phyloP scores from a whole-genome alignment of 495 filamentous ascomycete species.

The Aspergillus ostianus region DNA sequence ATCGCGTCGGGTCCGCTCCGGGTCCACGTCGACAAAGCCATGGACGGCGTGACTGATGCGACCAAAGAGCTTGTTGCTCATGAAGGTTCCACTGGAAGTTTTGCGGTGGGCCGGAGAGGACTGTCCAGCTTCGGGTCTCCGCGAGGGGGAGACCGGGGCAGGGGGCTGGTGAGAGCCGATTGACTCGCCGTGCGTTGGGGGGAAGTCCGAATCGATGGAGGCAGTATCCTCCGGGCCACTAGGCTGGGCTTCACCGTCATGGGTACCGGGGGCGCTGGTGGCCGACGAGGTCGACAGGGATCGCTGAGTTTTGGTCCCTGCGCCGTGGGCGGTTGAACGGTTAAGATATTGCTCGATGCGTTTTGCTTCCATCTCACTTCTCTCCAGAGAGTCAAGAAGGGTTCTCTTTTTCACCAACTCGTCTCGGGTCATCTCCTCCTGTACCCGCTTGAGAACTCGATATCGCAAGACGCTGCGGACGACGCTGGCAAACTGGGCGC shows the following conservation, averaged over 20 bases:
- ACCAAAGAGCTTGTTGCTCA: conserved; percentile 91
- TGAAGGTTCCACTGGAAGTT: conserved; percentile 72
- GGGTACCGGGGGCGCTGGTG: conserved; percentile 44
- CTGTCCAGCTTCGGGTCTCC: conserved; percentile 31
- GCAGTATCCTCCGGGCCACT: conserved; percentile 63
- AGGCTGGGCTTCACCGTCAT: conserved; percentile 39
- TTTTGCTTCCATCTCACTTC: conserved; percentile 85
- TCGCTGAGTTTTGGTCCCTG: conserved; percentile 54
- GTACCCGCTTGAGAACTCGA: conserved; percentile 85
- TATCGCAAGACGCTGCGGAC: conserved; percentile 86
- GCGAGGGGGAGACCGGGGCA: conserved; percentile 36
- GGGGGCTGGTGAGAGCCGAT: conserved; percentile 59
- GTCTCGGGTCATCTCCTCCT: conserved; percentile 95
- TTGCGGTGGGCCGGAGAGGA: conserved; percentile 60
- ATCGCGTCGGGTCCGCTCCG: conserved; percentile 86
- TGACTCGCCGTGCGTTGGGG: conserved; percentile 76
- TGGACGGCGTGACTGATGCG: conserved; percentile 91
- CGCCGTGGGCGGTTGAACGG: conserved; percentile 52
- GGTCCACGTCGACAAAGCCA: conserved; percentile 93
- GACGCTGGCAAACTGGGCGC: conserved; percentile 93
- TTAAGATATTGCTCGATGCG: conserved; percentile 89
- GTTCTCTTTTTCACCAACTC: conserved; percentile 79
- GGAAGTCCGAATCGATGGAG: conserved; percentile 92
- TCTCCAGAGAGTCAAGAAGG: conserved; percentile 78
- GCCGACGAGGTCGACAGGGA: conserved; percentile 61